Evolutionary conservation across 768 basidiomycete genomes (phyloP).

Genomic region (Leccinellum rugosiceps): DNA sequence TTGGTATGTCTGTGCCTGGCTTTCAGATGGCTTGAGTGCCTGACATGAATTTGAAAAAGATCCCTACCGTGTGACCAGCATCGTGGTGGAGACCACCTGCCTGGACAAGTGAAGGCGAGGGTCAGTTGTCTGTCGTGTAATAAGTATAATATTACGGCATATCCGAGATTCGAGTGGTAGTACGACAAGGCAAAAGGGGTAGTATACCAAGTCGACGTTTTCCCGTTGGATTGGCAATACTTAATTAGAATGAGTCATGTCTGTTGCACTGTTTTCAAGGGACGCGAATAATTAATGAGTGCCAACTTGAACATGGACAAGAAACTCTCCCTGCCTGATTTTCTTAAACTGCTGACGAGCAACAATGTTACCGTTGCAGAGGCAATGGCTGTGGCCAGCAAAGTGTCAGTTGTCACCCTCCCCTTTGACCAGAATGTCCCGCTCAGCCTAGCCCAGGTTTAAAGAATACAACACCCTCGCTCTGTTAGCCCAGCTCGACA

Average conservation of each 20-base stretch:
- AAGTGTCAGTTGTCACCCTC: slow-evolving; percentile 48
- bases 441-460: slow-evolving; percentile 48
- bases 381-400: slow-evolving; percentile 68
- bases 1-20: slow-evolving; percentile 55
- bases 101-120: slow-evolving; percentile 50
- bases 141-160: neutral
- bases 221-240: slow-evolving; percentile 8
- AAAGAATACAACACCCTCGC: slow-evolving; percentile 63
- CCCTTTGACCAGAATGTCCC: neutral
- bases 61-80: slow-evolving; percentile 91
- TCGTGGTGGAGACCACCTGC: slow-evolving; percentile 85
- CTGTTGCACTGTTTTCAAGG: neutral
- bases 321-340: slow-evolving; percentile 61
- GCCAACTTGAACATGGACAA: slow-evolving; percentile 24
- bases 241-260: neutral
- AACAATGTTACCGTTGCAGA: slow-evolving; percentile 56
- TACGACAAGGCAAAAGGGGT: slow-evolving; percentile 9
- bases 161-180: neutral
- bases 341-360: slow-evolving; percentile 61
- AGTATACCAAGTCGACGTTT: slow-evolving; percentile 21
- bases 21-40: neutral
- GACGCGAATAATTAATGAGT: neutral
- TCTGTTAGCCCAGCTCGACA: slow-evolving; percentile 54
- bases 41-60: slow-evolving; percentile 43
- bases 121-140: slow-evolving; percentile 11